Conservation (phyloP, 495 filamentous ascomycete genomes). For the Tuber aestivum region DNA sequence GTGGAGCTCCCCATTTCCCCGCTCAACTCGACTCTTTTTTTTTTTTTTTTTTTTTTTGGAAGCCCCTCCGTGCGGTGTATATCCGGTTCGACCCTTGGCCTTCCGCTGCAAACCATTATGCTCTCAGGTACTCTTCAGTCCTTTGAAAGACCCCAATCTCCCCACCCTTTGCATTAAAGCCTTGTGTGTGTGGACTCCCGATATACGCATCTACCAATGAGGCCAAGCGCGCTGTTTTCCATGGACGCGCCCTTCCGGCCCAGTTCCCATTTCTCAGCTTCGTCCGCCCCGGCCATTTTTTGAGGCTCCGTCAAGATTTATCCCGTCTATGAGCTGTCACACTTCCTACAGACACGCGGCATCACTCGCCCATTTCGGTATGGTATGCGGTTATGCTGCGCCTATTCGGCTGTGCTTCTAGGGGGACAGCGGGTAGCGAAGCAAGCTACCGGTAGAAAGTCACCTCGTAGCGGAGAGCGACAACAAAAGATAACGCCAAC, state of each 20-base stretch:
- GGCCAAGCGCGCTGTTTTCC: not conserved
- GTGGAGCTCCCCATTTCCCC: not conserved
- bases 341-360: not conserved
- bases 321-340: not conserved
- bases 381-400: not conserved
- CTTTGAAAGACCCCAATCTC: not conserved
- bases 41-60: not conserved
- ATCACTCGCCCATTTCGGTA: not conserved
- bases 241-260: not conserved
- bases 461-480: not conserved
- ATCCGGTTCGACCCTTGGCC: not conserved
- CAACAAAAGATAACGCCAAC: not conserved
- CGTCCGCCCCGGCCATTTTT: not conserved
- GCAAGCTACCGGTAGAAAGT: not conserved
- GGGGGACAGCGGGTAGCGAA: not conserved
- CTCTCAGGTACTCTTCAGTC: not conserved
- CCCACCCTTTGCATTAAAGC: not conserved
- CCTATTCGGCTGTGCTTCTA: not conserved
- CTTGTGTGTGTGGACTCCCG: not conserved
- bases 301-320: not conserved
- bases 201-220: not conserved
- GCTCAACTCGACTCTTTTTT: not conserved
- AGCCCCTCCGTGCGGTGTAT: not conserved
- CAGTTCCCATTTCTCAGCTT: not conserved
- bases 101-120: not conserved